phyloP scores from a whole-genome alignment of 202 grass and related monocot genomes.

The Schoenoplectus triqueter region DNA sequence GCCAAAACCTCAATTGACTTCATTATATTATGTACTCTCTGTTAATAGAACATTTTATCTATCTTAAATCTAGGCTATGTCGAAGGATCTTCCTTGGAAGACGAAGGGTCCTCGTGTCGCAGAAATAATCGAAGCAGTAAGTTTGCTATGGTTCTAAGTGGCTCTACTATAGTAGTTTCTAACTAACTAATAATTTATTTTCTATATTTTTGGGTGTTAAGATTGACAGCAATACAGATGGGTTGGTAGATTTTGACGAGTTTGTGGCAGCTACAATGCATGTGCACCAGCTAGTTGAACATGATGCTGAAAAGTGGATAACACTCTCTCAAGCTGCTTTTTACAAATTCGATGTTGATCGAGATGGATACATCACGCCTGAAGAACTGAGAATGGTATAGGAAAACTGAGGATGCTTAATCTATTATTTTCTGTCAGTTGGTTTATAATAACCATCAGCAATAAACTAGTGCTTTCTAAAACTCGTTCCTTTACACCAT shows the following conservation, averaged over 20 bases:
- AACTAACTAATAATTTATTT: conserved; percentile 17
- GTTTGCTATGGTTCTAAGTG: conserved; percentile 39
- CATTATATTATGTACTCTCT: neutral
- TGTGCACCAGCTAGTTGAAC: conserved; percentile 49
- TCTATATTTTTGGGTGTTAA: conserved; percentile 26
- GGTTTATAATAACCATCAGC: neutral
- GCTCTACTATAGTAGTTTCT: conserved; percentile 1
- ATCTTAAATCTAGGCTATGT: conserved; percentile 70
- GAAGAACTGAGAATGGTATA: conserved; percentile 52
- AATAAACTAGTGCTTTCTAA: neutral
- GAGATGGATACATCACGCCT: conserved; percentile 49
- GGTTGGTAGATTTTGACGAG: conserved; percentile 47
- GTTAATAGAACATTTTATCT: conserved; percentile 32
- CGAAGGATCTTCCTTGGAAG: conserved; percentile 95
- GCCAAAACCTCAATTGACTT: conserved; percentile 1
- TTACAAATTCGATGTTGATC: conserved; percentile 45
- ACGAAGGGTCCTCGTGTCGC: conserved; percentile 74
- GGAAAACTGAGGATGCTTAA: neutral
- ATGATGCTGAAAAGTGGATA: conserved; percentile 47
- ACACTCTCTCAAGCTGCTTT: conserved; percentile 45
- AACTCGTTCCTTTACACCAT: conserved; percentile 10
- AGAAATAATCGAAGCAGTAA: conserved; percentile 92
- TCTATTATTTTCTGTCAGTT: neutral
- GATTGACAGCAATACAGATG: conserved; percentile 54
- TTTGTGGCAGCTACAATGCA: conserved; percentile 50